Conservation (phyloP, 345 rosid genomes). For the Lumnitzera littorea region DNA sequence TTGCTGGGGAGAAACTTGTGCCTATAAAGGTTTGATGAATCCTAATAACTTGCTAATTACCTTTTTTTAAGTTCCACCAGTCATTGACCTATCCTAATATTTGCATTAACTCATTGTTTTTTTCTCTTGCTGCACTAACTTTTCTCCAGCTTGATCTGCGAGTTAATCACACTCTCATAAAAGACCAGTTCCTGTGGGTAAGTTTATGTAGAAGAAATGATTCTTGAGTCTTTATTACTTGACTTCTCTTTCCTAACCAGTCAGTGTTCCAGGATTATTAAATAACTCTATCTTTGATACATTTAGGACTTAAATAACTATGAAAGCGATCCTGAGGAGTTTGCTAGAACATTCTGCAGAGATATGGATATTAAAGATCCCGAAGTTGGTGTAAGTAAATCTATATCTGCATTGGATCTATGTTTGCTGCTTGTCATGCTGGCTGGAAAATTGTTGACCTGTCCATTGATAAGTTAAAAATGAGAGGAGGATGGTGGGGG, state of each 20-base stretch:
- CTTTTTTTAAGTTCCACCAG: no score
- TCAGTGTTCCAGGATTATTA: background rate
- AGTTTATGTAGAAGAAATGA: constrained; percentile 4
- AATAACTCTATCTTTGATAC: constrained; percentile 1
- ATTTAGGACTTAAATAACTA: constrained; percentile 81
- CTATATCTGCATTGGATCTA: background rate
- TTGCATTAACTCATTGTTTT: no score
- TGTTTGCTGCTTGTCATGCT: background rate
- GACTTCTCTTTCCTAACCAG: background rate
- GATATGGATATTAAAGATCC: constrained; percentile 87
- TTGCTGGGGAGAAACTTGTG: constrained; percentile 80
- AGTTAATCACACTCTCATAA: constrained; percentile 82
- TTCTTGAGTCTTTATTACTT: background rate
- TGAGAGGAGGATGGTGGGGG: no score
- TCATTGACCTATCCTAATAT: no score
- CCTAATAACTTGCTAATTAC: no score
- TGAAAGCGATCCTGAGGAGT: constrained; percentile 92
- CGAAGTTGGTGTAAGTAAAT: constrained; percentile 77
- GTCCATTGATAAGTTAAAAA: background rate
- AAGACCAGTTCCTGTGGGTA: constrained; percentile 94
- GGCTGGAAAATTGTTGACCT: no score
- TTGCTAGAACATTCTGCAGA: constrained; percentile 76
- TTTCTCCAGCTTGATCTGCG: constrained; percentile 87
- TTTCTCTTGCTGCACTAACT: no score
- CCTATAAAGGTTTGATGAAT: constrained; percentile 67